Evolutionary conservation across 2,329 filamentous ascomycete species (phyloP), one percentile per base, ranked within the genome.

Genomic region (Salinomyces thailandicus): DNA sequence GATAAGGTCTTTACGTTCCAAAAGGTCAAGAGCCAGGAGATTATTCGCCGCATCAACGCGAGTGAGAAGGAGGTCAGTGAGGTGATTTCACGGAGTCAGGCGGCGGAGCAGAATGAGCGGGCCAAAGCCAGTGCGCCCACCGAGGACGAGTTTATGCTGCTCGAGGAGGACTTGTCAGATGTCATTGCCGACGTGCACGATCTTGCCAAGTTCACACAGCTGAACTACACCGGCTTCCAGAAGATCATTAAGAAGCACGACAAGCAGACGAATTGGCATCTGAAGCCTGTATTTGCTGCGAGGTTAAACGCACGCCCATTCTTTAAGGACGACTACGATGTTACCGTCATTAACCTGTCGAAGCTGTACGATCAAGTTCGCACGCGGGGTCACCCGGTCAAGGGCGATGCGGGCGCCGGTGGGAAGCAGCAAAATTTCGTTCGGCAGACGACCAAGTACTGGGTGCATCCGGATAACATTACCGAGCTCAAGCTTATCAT

Each of bases 211-310:
- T 98, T 94, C 60, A 93, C 93, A 5, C 89, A 95, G 66, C 68
- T 98, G 57, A 98, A 98, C 65, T 98, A 98, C 59, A 96, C 89
- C 0, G 91, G 91, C 4, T 98, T 98, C 60, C 93, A 95, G 69
- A 98, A 98, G 71, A 98, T 98, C 46, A 94, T 98, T 63, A 98
- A 98, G 72, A 98, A 98, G 71, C 91, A 98, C 62, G 91, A 53
- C 42, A 98, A 98, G 85, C 72, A 83, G 69, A 98, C 91, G 0
- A 73, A 78, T 42, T 94, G 89, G 86, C 79, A 91, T 55, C 75
- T 98, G 20, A 87, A 83, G 53, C 91, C 91, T 19, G 85, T 93
- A n/a, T 98, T 98, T 62, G 89, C 93, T 40, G 81, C 87, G 28
- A 79, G 89, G 40, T 75, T 98, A 55, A 93, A 93, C 64, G 85